These are phyloP conservation scores for Candida montana DNA, from an alignment of 805 yeast genomes.

Conservation along the genomic window DNA sequence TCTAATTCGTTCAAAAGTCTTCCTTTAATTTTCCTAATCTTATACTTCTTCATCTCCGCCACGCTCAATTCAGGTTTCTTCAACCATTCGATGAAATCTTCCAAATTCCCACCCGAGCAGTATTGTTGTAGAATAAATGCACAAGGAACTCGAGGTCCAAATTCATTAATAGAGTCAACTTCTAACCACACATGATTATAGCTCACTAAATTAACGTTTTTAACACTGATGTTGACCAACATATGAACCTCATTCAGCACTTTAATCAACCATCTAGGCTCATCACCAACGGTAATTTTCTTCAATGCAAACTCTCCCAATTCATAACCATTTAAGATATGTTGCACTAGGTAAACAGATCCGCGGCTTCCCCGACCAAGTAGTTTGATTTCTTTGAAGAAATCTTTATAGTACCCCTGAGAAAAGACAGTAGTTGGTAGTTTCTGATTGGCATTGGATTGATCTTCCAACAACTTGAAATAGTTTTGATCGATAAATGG, in stretches of 20 bases:
- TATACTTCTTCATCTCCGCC: slow-evolving; percentile 32
- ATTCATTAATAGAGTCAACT: slow-evolving; percentile 44
- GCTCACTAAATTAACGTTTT: slow-evolving; percentile 59
- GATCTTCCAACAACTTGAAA: slow-evolving; percentile 19
- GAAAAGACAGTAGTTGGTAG: slow-evolving; percentile 58
- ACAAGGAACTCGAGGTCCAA: slow-evolving; percentile 59
- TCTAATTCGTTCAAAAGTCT: slow-evolving; percentile 46
- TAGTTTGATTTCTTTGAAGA: slow-evolving; percentile 55
- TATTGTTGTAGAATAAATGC: slow-evolving; percentile 82
- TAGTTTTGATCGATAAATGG: slow-evolving; percentile 14
- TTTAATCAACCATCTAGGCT: slow-evolving; percentile 58
- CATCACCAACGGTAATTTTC: slow-evolving; percentile 78
- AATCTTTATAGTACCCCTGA: slow-evolving; percentile 74
- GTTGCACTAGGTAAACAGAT: slow-evolving; percentile 78
- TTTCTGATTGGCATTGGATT: slow-evolving; percentile 13
- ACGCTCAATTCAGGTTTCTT: slow-evolving; percentile 33
- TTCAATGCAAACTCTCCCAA: slow-evolving; percentile 82
- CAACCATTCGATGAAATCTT: slow-evolving; percentile 47
- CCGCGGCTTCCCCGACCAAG: slow-evolving; percentile 86
- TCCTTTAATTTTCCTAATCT: slow-evolving; percentile 25
- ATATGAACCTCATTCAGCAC: slow-evolving; percentile 77
- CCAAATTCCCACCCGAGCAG: slow-evolving; percentile 85
- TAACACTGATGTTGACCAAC: slow-evolving; percentile 44
- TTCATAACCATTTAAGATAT: slow-evolving; percentile 62
- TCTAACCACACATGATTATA: slow-evolving; percentile 94